Percentiles rank a stretch among this genome's conserved stretches.
Conservation (phyloP, 495 filamentous ascomycete genomes). For the Annulohypoxylon nitens region DNA sequence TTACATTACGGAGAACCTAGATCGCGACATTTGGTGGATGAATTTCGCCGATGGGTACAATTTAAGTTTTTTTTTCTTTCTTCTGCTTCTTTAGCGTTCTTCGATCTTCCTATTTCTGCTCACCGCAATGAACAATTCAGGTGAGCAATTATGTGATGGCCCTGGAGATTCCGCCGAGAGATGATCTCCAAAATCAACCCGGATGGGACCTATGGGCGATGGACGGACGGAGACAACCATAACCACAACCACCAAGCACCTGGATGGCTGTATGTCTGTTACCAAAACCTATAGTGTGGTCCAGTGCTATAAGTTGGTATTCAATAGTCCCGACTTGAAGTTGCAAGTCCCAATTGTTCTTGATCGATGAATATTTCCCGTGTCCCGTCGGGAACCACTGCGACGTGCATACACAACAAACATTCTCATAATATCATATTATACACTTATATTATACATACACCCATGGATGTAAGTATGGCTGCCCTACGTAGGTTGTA, state of each 20-base stretch:
- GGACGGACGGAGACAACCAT: conserved; percentile 8
- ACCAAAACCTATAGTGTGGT: background rate
- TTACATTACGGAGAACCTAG: conserved; percentile 25
- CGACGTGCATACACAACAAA: conserved; percentile 26
- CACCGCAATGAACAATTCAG: conserved; percentile 39
- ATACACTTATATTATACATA: background rate
- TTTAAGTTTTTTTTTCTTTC: conserved; percentile 18
- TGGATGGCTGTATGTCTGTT: conserved; percentile 36
- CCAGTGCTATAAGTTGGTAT: background rate
- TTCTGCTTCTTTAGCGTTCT: conserved; percentile 11
- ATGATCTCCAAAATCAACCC: conserved; percentile 5
- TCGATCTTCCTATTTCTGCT: conserved; percentile 25
- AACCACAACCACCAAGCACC: conserved; percentile 14
- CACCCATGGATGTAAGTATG: conserved; percentile 26
- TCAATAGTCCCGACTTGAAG: conserved; percentile 2
- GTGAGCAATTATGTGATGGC: conserved; percentile 34
- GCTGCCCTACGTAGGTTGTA: conserved; percentile 40
- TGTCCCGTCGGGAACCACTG: conserved; percentile 30
- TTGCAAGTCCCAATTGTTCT: conserved; percentile 3
- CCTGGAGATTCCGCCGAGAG: conserved; percentile 24
- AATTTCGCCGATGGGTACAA: conserved; percentile 38
- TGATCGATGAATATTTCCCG: conserved; percentile 21
- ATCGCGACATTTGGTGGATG: conserved; percentile 43
- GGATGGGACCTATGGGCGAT: conserved; percentile 32
- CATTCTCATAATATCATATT: background rate